Percentiles rank a stretch among this genome's conserved stretches.
Conservation (phyloP, 345 rosid genomes). For the Microcos paniculata region DNA sequence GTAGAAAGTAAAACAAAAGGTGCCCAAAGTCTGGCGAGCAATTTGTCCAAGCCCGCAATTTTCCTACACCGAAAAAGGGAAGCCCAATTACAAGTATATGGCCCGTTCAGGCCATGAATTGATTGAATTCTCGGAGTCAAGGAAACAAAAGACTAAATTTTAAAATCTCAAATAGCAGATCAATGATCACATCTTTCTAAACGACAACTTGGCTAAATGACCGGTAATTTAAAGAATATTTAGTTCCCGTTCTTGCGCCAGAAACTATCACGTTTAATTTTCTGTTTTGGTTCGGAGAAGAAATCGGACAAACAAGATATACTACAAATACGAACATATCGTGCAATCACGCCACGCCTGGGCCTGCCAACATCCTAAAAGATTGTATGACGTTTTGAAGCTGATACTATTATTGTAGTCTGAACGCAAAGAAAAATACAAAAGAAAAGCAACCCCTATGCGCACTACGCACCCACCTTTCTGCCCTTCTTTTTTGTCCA, state of each 20-base stretch:
- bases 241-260: not conserved
- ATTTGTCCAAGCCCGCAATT: not conserved
- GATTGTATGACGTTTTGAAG: not conserved
- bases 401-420: not conserved
- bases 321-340: not conserved
- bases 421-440: slow-evolving; percentile 5
- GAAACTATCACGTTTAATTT: not conserved
- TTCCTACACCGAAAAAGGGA: not conserved
- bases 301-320: not conserved
- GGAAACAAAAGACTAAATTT: not conserved
- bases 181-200: not conserved
- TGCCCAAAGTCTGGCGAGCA: not conserved
- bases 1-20: no score
- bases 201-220: not conserved
- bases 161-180: not conserved
- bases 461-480: not conserved
- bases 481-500: not conserved
- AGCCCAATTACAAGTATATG: not conserved
- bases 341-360: not conserved
- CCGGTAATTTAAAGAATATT: no score
- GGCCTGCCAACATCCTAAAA: not conserved
- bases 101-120: not conserved
- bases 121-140: not conserved
- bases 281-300: not conserved
- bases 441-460: not conserved